Evolutionary conservation across 805 yeast species (phyloP), one percentile per base, ranked within the genome.

Genomic region (Starmera caribaea): DNA sequence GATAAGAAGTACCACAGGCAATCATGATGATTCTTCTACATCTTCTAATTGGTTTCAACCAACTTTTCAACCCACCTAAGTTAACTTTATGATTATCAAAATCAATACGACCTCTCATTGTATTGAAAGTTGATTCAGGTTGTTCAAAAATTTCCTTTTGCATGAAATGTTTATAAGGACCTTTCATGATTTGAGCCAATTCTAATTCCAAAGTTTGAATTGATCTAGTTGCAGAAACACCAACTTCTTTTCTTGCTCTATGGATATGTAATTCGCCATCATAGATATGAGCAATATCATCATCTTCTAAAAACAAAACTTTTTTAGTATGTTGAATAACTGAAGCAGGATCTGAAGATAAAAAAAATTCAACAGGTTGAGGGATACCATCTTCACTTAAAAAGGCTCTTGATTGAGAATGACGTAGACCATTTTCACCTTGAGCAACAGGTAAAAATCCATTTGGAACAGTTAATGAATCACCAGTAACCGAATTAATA

Each of bases 1-100:
- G 98, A 61, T 89, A 92, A 0, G 98, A 92, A 7, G 99, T 92
- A 68, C 99, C 99, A 68, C 99, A 92, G 2, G 98, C 99, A 66
- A 92, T 85, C 97, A 92, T 92, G 44, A 89, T 85, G 54, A 92
- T 74, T 65, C 98, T 79, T 66, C 97, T 79, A 53, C 96, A 88
- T 57, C 96, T 79, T 66, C 97, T 78, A 46, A 92, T 85, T 35
- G 92, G 84, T 26, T 92, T 79, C 46, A 92, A 69, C 74, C 80
- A 85, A 13, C 82, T 72, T 51, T 82, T 77, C 55, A 92, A 73
- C 32, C 99, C 99, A 57, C 98, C 98, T 45, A 92, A 72, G 49
- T 75, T 83, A 50, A 92, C 82, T 34, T 66, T 69, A 52, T 73
- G 71, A 59, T 80, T 79, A 35, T 79, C 88, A 57, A 92, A 92